Conservation (phyloP, 2,329 filamentous ascomycete species). For the Trichocomaceae sp. region DNA sequence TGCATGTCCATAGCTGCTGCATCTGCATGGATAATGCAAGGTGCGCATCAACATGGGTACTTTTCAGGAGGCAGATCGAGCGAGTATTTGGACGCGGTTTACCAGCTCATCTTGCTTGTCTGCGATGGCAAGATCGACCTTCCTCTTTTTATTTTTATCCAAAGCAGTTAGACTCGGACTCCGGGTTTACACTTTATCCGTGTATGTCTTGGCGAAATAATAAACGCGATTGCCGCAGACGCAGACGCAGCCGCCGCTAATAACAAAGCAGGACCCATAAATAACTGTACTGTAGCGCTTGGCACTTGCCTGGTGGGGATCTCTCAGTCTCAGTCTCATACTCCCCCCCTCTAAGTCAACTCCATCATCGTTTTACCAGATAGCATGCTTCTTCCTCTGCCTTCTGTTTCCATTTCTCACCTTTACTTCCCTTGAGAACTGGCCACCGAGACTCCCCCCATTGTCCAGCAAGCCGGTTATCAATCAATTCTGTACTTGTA, state of each 20-base stretch:
- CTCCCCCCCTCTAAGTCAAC: constrained; percentile 5
- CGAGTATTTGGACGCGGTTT: neutral
- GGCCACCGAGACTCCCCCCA: neutral
- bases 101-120: neutral
- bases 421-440: neutral
- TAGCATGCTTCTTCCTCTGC: neutral
- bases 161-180: constrained; percentile 3
- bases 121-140: neutral
- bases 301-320: constrained; percentile 25
- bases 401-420: neutral
- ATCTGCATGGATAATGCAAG: neutral
- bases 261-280: neutral
- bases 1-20: constrained; percentile 15
- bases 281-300: constrained; percentile 10
- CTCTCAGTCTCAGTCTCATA: neutral
- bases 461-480: constrained; percentile 3
- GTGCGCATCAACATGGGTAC: neutral
- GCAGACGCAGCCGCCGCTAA: constrained; percentile 1
- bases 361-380: neutral
- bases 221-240: constrained; percentile 4
- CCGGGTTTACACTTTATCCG: constrained; percentile 1
- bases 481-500: constrained; percentile 13
- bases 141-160: neutral
- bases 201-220: neutral
- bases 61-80: neutral